phyloP scores from a whole-genome alignment of 2,329 filamentous ascomycete genomes.

The Aspergillus eucalypticola region DNA sequence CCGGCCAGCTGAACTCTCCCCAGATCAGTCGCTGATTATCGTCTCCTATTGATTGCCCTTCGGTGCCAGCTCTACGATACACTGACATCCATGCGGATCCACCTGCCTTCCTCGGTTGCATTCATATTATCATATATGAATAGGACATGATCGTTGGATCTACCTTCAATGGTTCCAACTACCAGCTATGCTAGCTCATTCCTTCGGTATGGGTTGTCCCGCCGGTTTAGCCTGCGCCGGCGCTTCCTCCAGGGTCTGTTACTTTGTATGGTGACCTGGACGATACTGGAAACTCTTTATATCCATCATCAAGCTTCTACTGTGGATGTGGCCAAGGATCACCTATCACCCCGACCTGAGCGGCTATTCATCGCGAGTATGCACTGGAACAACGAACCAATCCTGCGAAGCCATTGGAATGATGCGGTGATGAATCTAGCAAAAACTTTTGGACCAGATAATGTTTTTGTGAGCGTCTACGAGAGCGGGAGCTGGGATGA shows the following conservation, averaged over 20 bases:
- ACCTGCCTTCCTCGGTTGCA: background rate
- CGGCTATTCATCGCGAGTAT: slow-evolving; percentile 67
- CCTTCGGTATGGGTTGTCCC: background rate
- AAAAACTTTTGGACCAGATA: slow-evolving; percentile 59
- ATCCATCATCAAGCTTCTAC: background rate
- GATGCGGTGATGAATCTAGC: slow-evolving; percentile 60
- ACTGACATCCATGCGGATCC: background rate
- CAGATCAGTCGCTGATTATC: background rate
- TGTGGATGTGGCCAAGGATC: background rate
- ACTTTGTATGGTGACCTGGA: background rate
- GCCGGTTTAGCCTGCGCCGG: background rate
- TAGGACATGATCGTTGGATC: background rate
- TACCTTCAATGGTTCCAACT: background rate
- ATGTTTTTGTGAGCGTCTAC: slow-evolving; percentile 67
- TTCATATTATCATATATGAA: background rate
- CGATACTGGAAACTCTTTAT: background rate
- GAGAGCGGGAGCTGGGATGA: slow-evolving; percentile 71
- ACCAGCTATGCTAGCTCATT: background rate
- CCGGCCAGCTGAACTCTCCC: background rate
- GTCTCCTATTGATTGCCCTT: background rate
- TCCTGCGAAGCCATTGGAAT: slow-evolving; percentile 65
- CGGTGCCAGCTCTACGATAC: background rate
- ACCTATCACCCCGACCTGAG: slow-evolving; percentile 12
- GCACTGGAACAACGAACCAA: slow-evolving; percentile 66
- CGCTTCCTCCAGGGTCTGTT: background rate